A percentile compares a stretch with the other conserved stretches of the same genome.
Conservation (phyloP, 306 rosid genomes). For the Amphicarpaea edgeworthii region DNA sequence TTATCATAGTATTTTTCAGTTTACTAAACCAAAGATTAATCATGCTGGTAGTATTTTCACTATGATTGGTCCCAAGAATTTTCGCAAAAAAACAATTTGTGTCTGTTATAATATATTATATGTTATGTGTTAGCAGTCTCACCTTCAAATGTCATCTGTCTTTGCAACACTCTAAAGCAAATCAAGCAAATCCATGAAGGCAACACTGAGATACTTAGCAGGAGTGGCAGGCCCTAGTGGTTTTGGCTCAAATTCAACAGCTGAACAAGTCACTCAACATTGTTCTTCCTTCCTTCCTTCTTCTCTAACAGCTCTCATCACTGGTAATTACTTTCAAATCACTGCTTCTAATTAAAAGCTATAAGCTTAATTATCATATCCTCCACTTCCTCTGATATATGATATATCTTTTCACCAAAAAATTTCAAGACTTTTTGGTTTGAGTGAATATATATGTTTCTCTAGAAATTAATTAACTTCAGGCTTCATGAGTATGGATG, state of each 20-base stretch:
- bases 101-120: background rate
- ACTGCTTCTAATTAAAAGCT: background rate
- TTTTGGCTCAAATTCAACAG: slow-evolving; percentile 93
- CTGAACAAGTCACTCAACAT: slow-evolving; percentile 79
- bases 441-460: too few species aligned
- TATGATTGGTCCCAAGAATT: too few species aligned
- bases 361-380: background rate
- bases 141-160: slow-evolving; percentile 34
- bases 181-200: slow-evolving; percentile 66
- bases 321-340: slow-evolving; percentile 65
- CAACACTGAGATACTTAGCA: slow-evolving; percentile 81
- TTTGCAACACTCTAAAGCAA: slow-evolving; percentile 22
- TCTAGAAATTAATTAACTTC: too few species aligned
- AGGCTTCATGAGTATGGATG: too few species aligned
- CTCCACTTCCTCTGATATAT: background rate
- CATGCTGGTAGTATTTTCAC: too few species aligned
- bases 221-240: slow-evolving; percentile 99
- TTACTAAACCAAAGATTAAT: too few species aligned
- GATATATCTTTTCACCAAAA: background rate
- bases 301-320: slow-evolving; percentile 80
- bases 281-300: slow-evolving; percentile 49
- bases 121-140: slow-evolving; percentile 15
- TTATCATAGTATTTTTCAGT: too few species aligned
- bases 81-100: too few species aligned
- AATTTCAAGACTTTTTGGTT: too few species aligned